Base-by-base conservation (phyloP, 495 filamentous ascomycete genomes). In the Penicillium paxilli region DNA sequence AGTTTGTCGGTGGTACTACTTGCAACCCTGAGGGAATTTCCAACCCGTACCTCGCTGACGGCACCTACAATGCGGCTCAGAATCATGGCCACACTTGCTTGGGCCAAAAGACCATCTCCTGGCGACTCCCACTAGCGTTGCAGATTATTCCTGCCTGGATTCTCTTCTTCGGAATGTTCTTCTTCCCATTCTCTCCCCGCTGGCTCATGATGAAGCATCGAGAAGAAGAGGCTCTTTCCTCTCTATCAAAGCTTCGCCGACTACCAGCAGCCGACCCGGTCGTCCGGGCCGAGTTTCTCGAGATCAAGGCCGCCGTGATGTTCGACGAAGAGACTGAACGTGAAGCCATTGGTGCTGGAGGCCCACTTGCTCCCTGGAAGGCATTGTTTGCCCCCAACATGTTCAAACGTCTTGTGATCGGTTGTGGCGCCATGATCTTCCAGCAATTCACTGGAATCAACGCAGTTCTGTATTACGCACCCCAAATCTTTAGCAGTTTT, bases 121-220 rank as follows among this genome's bases (percentile, higher is more conserved):
- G 72, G 71, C 65, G 74, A 24, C 68, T 78, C 5, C 76, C 76
- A 12, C 59, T 77, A 49, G 73, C 72, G 6, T 63, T 80, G 35
- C 69, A 73, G 56, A 73, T 77, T 14, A 63, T 79, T 7, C 87
- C 88, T 17, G 89, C 83, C 11, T 72, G 85, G 53, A 75, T 89
- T 33, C 78, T 93, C n/a, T 77, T 90, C 57, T 63, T 80, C 49
- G 86, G 87, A 22, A 78, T 92, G 60, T 86, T 88, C 76, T 89
- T 87, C 68, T 83, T 90, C 62, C 89, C 89, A 11, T 80, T 84
- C 63, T 88, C 83, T 22, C 89, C 89, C 2, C 80, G 89, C 54
- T 92, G 89, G 89, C 72, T 92, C 23, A 89, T 88, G 17, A 80
- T 80, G 60, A 85, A 90, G 70, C 86, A 89, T 64, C 80, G 86